Evolutionary conservation across 208 protist genomes (phyloP), one percentile per base, ranked within the genome.

Genomic region (Phytomonas sp.): DNA sequence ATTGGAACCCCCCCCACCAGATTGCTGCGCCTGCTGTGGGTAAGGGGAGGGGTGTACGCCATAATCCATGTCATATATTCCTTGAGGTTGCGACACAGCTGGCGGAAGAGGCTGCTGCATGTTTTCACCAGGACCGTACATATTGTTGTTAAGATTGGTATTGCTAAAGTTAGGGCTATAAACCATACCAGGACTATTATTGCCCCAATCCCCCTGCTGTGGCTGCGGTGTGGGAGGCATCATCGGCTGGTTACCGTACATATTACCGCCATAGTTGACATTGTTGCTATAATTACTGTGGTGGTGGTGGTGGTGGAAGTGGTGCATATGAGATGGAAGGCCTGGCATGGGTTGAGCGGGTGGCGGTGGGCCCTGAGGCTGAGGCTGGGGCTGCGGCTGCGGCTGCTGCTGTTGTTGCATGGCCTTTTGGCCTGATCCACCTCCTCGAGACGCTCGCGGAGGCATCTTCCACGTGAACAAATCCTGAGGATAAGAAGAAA

Each of bases 361-460:
- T 60, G 28, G 75, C 61, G 28, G 75, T n/a, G 64, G 71, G 9
- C 66, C 60, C 13, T 33, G 74, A 2, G 20, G 53, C 13, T 72
- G 73, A 9, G 46, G 64, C 46, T 72, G 71, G 60, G 72, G 76
- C 40, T 53, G 67, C 29, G 66, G 71, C 59, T 71, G 72, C 60
- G 13, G 64, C 46, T 72, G 71, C 66, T 75, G 76, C 40, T 53
- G 67, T 30, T 69, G 71, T 62, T 71, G 72, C 60, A 56, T 73
- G 23, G 62, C 67, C 62, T 77, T 70, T 34, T 70, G 70, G 26
- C 60, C 67, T 60, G 68, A 68, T 23, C 71, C 74, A 63, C 78
- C 78, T 33, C 74, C 78, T 29, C 78, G 75, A 46, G 74, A 72
- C 69, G 70, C 64, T 33, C 74, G 71, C 56, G 76, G 76, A 37